Base-by-base conservation (phyloP, 2,329 filamentous ascomycete species). In the Paracamarosporium sp. region DNA sequence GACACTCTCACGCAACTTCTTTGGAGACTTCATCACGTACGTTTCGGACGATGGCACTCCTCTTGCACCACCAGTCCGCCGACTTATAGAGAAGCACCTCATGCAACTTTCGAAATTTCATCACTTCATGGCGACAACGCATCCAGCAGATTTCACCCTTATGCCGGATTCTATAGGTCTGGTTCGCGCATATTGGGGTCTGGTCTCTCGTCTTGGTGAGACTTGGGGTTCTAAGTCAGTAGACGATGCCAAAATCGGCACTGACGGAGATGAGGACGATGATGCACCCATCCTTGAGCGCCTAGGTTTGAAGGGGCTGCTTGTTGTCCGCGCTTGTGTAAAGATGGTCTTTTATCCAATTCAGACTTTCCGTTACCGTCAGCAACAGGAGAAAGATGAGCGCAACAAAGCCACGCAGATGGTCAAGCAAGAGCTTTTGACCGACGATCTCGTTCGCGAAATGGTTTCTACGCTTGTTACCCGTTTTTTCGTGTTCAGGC, bases 41-140 rank as follows among this genome's bases (percentile, higher is more conserved):
- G 81, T 89, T 50, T 82, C 83, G 63, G 81, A 83, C 40, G 83
- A 86, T 48, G 83, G 82, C n/a, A 78, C 80, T 5, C 75, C 85
- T 2, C 77, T 88, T 35, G 68, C 67, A 6, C 73, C 78, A 4
- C 76, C 79, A 4, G 83, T 87, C 24, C 85, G 86, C 57, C 85
- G 84, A 33, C 72, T 90, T 24, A 80, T 96, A n/a, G 90, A 91
- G 63, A 96, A 93, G 72, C 93, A 97, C 71, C 81, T 97, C 2
- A 79, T 97, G 40, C 93, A 98, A 71, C 89, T 98, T 48, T 89
- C 93, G 3, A 99, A 98, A 76, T 81, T 99, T 3, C 95, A 98
- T 73, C 83, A 96, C 36, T 89, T 92, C 55, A 94, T 98, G 89
- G 88, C 92, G 1, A 86, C 87, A 48, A 80, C 83, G 5, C 93